phyloP scores from a whole-genome alignment of 2,329 filamentous ascomycete species.

The Trematosphaeria pertusa region DNA sequence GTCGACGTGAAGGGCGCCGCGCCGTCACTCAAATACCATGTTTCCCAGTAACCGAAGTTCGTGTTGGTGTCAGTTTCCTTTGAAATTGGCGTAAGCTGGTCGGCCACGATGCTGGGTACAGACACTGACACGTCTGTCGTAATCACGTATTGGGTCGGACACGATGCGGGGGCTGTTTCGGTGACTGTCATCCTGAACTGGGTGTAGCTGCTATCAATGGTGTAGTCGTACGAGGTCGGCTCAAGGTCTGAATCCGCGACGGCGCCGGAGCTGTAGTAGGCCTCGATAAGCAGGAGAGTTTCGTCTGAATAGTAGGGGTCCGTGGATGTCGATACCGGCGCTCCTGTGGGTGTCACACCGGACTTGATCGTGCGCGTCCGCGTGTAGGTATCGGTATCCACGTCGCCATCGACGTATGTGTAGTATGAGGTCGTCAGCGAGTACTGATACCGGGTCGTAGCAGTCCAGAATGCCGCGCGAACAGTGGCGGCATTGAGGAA shows the following conservation, averaged over 20 bases:
- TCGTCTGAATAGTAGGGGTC: conserved; percentile 9
- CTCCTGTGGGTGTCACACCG: conserved; percentile 32
- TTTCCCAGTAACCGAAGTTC: conserved; percentile 26
- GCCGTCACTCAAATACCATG: conserved; percentile 32
- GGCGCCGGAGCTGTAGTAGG: conserved; percentile 30
- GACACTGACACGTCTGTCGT: conserved; percentile 18
- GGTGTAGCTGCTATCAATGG: conserved; percentile 14
- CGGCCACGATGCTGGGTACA: conserved; percentile 30
- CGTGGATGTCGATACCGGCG: conserved; percentile 24
- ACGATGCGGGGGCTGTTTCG: conserved; percentile 37
- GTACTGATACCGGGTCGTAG: conserved; percentile 27
- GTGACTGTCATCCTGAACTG: conserved; percentile 38
- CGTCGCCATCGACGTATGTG: conserved; percentile 16
- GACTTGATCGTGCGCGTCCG: conserved; percentile 27
- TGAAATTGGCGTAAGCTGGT: conserved; percentile 34
- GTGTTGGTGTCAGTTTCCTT: conserved; percentile 15
- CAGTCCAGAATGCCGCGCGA: conserved; percentile 32
- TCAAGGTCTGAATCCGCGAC: conserved; percentile 34
- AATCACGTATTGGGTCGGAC: conserved; percentile 27
- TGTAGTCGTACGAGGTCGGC: conserved; percentile 18
- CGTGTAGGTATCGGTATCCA: conserved; percentile 18
- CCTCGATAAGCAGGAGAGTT: conserved; percentile 24
- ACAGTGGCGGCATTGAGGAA: conserved; percentile 18
- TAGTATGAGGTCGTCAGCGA: conserved; percentile 20
- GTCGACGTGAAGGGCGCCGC: conserved; percentile 34